phyloP scores from a whole-genome alignment of 2,329 filamentous ascomycete genomes.

The Aspergillus chevalieri region DNA sequence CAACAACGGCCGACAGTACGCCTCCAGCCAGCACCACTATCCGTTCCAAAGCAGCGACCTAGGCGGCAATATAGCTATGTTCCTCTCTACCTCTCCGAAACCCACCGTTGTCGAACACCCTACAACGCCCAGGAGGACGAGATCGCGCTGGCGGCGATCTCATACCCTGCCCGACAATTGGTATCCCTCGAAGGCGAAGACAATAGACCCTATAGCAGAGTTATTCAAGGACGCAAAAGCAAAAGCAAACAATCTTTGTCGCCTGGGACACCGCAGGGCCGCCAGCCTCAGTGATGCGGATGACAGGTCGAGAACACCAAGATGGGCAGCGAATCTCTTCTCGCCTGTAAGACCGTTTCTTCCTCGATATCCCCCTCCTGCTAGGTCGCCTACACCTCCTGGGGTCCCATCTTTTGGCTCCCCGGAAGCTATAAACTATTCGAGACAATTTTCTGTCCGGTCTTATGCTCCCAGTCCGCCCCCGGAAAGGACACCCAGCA shows the following conservation, averaged over 20 bases:
- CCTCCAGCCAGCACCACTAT: neutral
- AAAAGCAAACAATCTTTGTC: neutral
- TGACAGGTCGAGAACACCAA: constrained; percentile 13
- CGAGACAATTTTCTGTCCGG: constrained; percentile 19
- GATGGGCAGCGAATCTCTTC: constrained; percentile 17
- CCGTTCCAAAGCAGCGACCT: constrained; percentile 13
- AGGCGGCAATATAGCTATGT: constrained; percentile 25
- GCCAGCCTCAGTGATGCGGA: constrained; percentile 21
- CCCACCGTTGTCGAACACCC: neutral
- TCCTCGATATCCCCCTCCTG: constrained; percentile 33
- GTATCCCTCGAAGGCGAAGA: neutral
- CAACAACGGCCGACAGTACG: too few relatives aligned
- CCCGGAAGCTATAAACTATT: constrained; percentile 31
- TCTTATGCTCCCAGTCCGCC: constrained; percentile 4
- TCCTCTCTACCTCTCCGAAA: constrained; percentile 15
- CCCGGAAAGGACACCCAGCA: constrained; percentile 6
- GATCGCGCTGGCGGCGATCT: constrained; percentile 16
- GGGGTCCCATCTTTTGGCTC: constrained; percentile 41
- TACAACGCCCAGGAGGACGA: neutral
- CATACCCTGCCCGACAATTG: constrained; percentile 10
- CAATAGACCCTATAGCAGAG: neutral
- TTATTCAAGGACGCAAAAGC: neutral
- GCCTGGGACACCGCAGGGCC: constrained; percentile 13
- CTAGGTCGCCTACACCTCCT: constrained; percentile 36
- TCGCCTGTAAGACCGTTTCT: constrained; percentile 26